These are phyloP conservation scores for Sarocladium brachiariae DNA, from an alignment of 2,329 filamentous ascomycete species.

Conservation along the genomic window DNA sequence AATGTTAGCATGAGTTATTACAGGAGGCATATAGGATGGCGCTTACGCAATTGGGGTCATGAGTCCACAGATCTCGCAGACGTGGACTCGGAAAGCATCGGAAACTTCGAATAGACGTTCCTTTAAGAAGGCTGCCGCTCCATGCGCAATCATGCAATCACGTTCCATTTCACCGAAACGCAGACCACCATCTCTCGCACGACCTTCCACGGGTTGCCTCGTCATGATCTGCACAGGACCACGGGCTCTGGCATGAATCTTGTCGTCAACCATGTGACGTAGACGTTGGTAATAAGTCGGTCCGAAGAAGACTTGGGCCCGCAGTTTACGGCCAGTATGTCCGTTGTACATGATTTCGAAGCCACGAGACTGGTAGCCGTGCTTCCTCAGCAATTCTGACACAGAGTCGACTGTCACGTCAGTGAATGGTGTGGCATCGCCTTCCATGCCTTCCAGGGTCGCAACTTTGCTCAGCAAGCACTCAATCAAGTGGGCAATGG, in stretches of 20 bases:
- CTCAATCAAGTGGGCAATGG: conserved; percentile 99
- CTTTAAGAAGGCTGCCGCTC: conserved; percentile 93
- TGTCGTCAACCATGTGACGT: conserved; percentile 99
- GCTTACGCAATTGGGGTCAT: conserved; percentile 99
- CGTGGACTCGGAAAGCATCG: conserved; percentile 94
- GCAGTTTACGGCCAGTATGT: conserved; percentile 88
- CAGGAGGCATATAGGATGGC: conserved; percentile 8
- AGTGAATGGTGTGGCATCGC: conserved; percentile 95
- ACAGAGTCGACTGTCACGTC: conserved; percentile 95
- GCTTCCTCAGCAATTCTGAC: conserved; percentile 75
- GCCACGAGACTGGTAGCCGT: conserved; percentile 93
- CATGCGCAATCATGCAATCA: conserved; percentile 99
- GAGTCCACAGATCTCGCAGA: conserved; percentile 96
- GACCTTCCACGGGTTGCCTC: conserved; percentile 93
- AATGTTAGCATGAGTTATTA: not conserved
- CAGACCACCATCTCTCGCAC: conserved; percentile 93
- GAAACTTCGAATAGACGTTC: conserved; percentile 96
- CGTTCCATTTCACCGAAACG: conserved; percentile 99
- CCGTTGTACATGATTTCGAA: conserved; percentile 99
- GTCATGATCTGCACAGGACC: conserved; percentile 97
- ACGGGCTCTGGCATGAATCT: conserved; percentile 97
- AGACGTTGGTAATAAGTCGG: conserved; percentile 98
- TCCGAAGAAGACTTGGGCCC: conserved; percentile 91
- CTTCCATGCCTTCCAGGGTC: conserved; percentile 87
- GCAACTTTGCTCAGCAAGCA: conserved; percentile 96